These are phyloP conservation scores for Astrothelium macrocarpum DNA, from an alignment of 495 filamentous ascomycete species.

Conservation along the genomic window DNA sequence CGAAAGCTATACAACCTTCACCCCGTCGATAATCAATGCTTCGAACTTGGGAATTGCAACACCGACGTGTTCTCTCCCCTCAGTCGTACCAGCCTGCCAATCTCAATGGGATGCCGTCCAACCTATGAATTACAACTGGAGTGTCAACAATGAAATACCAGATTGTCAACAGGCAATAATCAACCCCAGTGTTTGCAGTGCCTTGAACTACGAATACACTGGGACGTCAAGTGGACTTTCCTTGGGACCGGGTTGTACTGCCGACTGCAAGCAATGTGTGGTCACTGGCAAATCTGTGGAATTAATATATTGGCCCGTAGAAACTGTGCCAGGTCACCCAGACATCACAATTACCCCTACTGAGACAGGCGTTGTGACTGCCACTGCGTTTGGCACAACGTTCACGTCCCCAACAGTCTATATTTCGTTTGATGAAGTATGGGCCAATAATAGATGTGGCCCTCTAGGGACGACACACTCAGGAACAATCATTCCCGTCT, in stretches of 20 bases:
- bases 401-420: slow-evolving; percentile 17
- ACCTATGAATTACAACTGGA: slow-evolving; percentile 5
- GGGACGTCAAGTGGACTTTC: slow-evolving; percentile 3
- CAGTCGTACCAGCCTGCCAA: slow-evolving; percentile 9
- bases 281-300: slow-evolving; percentile 13
- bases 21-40: background rate
- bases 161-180: background rate
- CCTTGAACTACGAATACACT: slow-evolving; percentile 7
- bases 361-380: slow-evolving; percentile 8
- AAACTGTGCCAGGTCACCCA: slow-evolving; percentile 5
- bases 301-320: slow-evolving; percentile 13
- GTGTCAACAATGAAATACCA: background rate
- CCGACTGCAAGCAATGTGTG: slow-evolving; percentile 8
- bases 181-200: background rate
- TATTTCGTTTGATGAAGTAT: slow-evolving; percentile 13
- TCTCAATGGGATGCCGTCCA: slow-evolving; percentile 5
- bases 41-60: background rate
- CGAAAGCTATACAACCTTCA: background rate
- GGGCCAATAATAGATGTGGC: slow-evolving; percentile 11
- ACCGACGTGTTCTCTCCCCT: slow-evolving; percentile 8
- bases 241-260: background rate
- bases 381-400: slow-evolving; percentile 8
- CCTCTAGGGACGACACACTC: background rate
- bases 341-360: slow-evolving; percentile 11
- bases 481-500: background rate